phyloP scores from a whole-genome alignment of 768 basidiomycete species.

The Daedaleopsis nitida region DNA sequence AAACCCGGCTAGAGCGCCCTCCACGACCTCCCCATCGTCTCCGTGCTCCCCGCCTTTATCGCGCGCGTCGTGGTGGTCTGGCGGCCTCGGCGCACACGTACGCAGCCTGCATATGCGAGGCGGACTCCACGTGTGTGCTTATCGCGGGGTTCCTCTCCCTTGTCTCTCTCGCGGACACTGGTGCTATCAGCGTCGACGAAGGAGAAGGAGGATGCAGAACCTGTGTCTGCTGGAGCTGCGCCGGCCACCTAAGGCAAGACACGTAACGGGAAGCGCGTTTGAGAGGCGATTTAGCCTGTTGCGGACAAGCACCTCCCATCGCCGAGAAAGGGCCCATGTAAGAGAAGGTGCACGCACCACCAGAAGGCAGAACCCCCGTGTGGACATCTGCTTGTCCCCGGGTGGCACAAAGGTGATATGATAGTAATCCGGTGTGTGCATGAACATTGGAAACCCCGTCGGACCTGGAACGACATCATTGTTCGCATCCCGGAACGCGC shows the following conservation, averaged over 20 bases:
- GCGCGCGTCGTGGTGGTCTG: not conserved
- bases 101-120: conserved; percentile 1
- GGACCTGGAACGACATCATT: not conserved
- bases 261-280: not conserved
- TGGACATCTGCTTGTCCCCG: not conserved
- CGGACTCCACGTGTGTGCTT: conserved; percentile 15
- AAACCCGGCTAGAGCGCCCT: not conserved
- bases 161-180: not conserved
- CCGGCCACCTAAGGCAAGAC: not conserved
- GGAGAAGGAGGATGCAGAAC: not conserved
- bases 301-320: not conserved
- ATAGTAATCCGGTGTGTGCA: too few relatives aligned
- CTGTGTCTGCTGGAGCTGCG: not conserved
- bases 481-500: not conserved
- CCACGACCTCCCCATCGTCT: not conserved
- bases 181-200: not conserved
- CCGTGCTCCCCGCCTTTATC: not conserved
- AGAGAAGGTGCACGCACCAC: too few relatives aligned
- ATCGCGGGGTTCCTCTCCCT: conserved; percentile 13
- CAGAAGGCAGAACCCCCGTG: not conserved
- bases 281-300: not conserved
- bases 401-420: not conserved
- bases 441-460: not conserved
- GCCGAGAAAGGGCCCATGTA: not conserved
- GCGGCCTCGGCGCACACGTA: conserved; percentile 10